Evolutionary conservation across 73 alveolate genomes (phyloP).

Genomic region (Tetrahymena thermophila): DNA sequence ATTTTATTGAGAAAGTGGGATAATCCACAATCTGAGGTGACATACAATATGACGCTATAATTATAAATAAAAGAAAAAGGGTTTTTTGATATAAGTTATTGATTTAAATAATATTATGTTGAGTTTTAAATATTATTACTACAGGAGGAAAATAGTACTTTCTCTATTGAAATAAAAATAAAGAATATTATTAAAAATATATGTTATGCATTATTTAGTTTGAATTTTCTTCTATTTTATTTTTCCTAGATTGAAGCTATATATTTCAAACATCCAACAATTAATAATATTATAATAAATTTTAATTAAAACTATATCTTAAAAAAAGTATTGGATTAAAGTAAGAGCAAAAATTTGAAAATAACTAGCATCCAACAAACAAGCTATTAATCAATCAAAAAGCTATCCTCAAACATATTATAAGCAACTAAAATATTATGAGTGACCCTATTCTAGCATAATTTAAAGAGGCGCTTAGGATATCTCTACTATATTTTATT

Average conservation of each 20-base stretch:
- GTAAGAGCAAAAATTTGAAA: background rate
- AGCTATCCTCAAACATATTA: too few relatives aligned
- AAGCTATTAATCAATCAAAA: background rate
- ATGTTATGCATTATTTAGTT: background rate
- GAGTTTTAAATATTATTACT: too few relatives aligned
- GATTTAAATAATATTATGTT: background rate
- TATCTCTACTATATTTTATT: background rate
- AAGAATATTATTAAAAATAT: background rate
- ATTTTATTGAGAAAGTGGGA: too few relatives aligned
- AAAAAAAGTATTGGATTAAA: background rate
- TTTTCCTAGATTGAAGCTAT: too few relatives aligned
- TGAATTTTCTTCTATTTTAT: background rate
- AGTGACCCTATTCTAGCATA: background rate
- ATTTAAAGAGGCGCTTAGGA: background rate
- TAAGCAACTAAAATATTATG: background rate
- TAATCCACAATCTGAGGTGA: background rate
- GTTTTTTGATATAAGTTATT: background rate
- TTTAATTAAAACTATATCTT: too few relatives aligned
- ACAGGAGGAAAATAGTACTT: background rate
- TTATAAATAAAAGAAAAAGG: too few relatives aligned
- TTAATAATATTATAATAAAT: too few relatives aligned
- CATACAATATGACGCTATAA: background rate
- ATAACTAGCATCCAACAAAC: background rate
- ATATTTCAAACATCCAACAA: background rate
- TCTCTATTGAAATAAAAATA: too few relatives aligned